Evolutionary conservation across 345 rosid genomes (phyloP).

Genomic region (Eutrema yunnanense): DNA sequence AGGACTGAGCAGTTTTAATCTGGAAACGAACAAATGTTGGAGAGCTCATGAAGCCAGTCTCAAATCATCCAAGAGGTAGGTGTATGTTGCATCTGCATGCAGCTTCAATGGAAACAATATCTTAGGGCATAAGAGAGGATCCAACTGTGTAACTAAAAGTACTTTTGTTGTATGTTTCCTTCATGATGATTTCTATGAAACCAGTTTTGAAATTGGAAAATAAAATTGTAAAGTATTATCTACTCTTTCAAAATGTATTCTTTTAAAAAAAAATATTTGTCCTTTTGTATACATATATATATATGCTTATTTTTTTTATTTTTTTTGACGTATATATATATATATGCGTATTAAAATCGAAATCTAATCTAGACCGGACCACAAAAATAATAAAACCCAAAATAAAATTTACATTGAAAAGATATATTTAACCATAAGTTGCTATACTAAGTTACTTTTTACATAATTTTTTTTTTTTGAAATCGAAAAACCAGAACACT

Average conservation of each 20-base stretch:
- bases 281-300: background rate
- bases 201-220: background rate
- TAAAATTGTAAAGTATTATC: background rate
- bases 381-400: background rate
- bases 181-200: background rate
- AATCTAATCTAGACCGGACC: background rate
- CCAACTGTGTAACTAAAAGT: background rate
- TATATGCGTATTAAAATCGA: background rate
- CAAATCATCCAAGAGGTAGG: background rate
- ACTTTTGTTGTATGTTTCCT: background rate
- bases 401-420: background rate
- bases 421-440: background rate
- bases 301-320: no score
- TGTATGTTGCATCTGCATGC: background rate
- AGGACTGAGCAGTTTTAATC: background rate
- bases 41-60: constrained; percentile 7
- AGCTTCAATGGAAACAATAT: background rate
- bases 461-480: no score
- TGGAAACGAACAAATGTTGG: background rate
- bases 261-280: no score
- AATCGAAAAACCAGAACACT: no score
- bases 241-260: no score
- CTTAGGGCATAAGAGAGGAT: background rate
- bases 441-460: background rate
- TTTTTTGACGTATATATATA: no score